A percentile compares a stretch with the other conserved stretches of the same genome.
Conservation (phyloP, 2,329 filamentous ascomycete genomes). For the Paecilomyces dactylethromorphus region DNA sequence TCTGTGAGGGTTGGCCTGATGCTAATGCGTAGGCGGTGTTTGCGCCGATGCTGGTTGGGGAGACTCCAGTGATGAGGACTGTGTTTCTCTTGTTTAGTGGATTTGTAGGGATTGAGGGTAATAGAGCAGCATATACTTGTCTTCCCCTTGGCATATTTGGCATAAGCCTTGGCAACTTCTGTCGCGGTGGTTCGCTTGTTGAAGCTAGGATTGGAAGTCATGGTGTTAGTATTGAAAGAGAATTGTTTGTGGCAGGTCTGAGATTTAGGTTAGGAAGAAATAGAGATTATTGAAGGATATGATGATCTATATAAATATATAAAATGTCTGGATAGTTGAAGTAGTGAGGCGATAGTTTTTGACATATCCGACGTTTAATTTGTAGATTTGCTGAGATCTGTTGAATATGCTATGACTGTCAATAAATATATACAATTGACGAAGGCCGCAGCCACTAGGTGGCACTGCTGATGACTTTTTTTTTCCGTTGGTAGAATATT, state of each 20-base stretch:
- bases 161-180: conserved; percentile 34
- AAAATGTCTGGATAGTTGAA: no score
- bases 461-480: neutral
- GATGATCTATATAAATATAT: no score
- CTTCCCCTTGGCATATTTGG: conserved; percentile 27
- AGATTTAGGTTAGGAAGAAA: neutral
- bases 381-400: neutral
- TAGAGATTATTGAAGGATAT: no score
- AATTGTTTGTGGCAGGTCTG: neutral
- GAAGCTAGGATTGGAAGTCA: conserved; percentile 26
- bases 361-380: neutral
- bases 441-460: neutral
- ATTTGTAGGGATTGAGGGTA: neutral
- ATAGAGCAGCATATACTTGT: conserved; percentile 3
- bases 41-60: neutral
- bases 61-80: neutral
- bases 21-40: neutral
- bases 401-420: no score
- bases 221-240: neutral
- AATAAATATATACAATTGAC: neutral
- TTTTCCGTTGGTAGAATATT: neutral
- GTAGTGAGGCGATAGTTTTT: neutral
- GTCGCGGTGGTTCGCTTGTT: conserved; percentile 29
- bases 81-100: conserved; percentile 1
- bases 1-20: neutral